Percentiles rank a stretch among this genome's conserved stretches.
These are phyloP conservation scores for Puccinellia tenuiflora DNA, from an alignment of 176 grass and related monocot genomes.

Conservation along the genomic window DNA sequence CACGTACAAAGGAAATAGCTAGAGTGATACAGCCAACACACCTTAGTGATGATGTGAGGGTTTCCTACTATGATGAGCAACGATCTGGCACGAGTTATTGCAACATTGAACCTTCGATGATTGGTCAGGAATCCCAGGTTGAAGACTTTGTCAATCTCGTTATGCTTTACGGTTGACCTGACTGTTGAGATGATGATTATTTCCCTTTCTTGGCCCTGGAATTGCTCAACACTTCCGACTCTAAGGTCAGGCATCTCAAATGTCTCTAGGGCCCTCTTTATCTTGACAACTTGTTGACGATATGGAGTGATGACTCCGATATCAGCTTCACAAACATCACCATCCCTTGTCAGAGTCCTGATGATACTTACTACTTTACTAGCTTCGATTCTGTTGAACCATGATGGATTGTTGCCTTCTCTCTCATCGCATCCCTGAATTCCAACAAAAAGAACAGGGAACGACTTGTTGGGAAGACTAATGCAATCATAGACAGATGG, in stretches of 20 bases:
- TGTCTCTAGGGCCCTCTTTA: conserved; percentile 70
- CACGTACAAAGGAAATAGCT: not conserved
- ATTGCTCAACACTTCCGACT: conserved; percentile 85
- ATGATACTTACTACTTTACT: conserved; percentile 87
- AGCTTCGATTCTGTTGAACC: conserved; percentile 93
- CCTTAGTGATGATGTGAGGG: conserved; percentile 86
- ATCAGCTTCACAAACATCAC: conserved; percentile 45
- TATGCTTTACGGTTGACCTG: conserved; percentile 84
- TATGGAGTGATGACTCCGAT: conserved; percentile 94
- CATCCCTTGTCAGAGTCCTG: conserved; percentile 53
- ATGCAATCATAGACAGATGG: conserved; percentile 48
- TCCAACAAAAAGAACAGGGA: conserved; percentile 90
- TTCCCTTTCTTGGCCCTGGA: conserved; percentile 92
- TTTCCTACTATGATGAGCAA: conserved; percentile 89
- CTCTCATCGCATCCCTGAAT: conserved; percentile 96
- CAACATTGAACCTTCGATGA: conserved; percentile 75
- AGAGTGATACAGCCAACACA: conserved; percentile 12
- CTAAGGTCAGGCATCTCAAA: conserved; percentile 78
- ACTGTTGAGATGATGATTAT: conserved; percentile 95
- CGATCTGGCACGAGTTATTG: conserved; percentile 81
- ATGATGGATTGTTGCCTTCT: conserved; percentile 93
- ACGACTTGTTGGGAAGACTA: conserved; percentile 71
- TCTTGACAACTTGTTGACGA: conserved; percentile 74
- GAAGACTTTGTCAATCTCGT: conserved; percentile 64
- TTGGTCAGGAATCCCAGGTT: conserved; percentile 95